A percentile compares a stretch with the other conserved stretches of the same genome.
Conservation (phyloP, 345 rosid genomes). For the Linum usitatissimum region DNA sequence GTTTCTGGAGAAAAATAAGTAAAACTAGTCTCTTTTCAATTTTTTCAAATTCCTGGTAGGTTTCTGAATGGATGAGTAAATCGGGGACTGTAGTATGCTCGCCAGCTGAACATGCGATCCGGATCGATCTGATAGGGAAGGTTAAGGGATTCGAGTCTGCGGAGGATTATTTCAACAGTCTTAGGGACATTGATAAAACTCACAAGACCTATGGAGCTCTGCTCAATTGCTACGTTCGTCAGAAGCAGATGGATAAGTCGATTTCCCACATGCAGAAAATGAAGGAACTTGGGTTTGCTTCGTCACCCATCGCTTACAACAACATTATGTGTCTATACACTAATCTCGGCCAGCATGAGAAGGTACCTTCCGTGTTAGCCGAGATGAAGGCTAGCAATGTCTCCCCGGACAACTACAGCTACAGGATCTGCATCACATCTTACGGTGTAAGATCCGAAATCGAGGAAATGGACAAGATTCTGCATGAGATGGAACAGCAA, state of each 20-base stretch:
- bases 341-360: slow-evolving; percentile 41
- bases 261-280: slow-evolving; percentile 51
- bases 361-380: slow-evolving; percentile 42
- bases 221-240: slow-evolving; percentile 66
- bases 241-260: slow-evolving; percentile 46
- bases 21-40: background rate
- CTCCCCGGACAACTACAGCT: slow-evolving; percentile 70
- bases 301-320: slow-evolving; percentile 50
- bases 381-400: slow-evolving; percentile 65
- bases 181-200: slow-evolving; percentile 57
- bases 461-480: slow-evolving; percentile 38
- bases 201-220: slow-evolving; percentile 81
- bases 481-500: slow-evolving; percentile 63
- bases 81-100: slow-evolving; percentile 49
- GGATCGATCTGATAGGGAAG: slow-evolving; percentile 64
- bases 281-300: slow-evolving; percentile 58
- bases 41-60: slow-evolving; percentile 25
- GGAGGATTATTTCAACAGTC: slow-evolving; percentile 49
- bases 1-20: slow-evolving; percentile 9
- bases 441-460: slow-evolving; percentile 48
- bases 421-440: slow-evolving; percentile 65
- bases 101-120: slow-evolving; percentile 68
- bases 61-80: slow-evolving; percentile 69
- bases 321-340: slow-evolving; percentile 77
- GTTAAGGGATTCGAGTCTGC: slow-evolving; percentile 58